Evolutionary conservation across 2,329 filamentous ascomycete species (phyloP).

Genomic region (Tolypocladium guangdongense): DNA sequence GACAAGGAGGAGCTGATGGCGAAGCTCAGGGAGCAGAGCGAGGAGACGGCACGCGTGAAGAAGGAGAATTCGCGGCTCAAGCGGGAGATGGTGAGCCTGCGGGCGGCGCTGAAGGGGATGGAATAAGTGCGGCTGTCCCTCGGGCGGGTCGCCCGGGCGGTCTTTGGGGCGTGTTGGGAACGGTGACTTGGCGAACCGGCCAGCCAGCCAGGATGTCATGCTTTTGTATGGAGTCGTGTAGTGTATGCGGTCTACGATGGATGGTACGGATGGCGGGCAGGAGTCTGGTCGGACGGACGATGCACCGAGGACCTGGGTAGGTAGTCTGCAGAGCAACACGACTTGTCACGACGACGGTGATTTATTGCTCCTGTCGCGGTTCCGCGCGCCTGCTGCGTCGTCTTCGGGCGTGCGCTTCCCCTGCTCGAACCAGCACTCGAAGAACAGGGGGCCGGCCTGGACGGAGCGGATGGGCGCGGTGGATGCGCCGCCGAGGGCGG

Average conservation of each 20-base stretch:
- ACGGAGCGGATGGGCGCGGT: constrained; percentile 43
- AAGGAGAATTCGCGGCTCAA: constrained; percentile 79
- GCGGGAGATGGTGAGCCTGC: constrained; percentile 66
- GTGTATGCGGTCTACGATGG: background rate
- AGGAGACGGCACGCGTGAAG: constrained; percentile 66
- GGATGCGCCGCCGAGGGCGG: constrained; percentile 23
- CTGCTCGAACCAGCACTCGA: constrained; percentile 55
- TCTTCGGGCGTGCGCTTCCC: background rate
- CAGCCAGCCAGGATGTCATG: background rate
- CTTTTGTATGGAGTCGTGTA: background rate
- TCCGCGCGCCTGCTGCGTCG: background rate
- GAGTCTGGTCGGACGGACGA: background rate
- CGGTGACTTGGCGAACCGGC: background rate
- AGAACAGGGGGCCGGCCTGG: constrained; percentile 47
- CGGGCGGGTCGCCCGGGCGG: background rate
- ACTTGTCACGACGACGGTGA: background rate
- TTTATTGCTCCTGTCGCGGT: background rate
- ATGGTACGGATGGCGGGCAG: background rate
- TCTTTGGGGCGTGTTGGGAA: background rate
- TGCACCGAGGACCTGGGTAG: background rate
- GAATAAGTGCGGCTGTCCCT: constrained; percentile 15
- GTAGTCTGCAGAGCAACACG: background rate
- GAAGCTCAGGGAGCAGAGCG: constrained; percentile 60
- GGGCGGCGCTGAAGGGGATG: constrained; percentile 40
- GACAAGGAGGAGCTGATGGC: constrained; percentile 68